Conservation (phyloP, 140 eudicot genomes). For the Flaveria floridana region DNA sequence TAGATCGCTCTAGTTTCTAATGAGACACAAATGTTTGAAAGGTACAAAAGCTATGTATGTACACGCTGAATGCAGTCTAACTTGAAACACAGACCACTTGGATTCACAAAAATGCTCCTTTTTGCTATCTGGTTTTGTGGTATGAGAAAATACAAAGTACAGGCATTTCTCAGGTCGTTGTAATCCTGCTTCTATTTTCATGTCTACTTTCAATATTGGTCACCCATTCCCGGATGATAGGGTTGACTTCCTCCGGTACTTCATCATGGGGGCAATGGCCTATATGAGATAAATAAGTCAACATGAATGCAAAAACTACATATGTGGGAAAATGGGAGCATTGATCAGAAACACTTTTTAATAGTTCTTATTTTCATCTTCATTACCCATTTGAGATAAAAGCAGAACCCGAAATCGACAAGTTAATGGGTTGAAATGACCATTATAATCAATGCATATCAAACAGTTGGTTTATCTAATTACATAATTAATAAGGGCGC, state of each 20-base stretch:
- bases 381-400: not conserved
- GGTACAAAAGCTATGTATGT: not conserved
- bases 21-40: not conserved
- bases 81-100: not conserved
- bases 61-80: not conserved
- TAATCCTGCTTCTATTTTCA: constrained; percentile 23
- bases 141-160: not conserved
- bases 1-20: too few relatives aligned
- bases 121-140: not conserved
- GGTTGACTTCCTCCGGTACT: constrained; percentile 72
- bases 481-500: not conserved
- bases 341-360: constrained; percentile 1
- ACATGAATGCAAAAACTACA: not conserved
- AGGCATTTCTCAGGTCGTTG: constrained; percentile 13
- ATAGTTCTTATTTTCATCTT: too few relatives aligned
- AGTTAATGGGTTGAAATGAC: not conserved
- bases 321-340: not conserved
- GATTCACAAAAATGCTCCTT: not conserved
- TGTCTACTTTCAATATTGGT: constrained; percentile 34
- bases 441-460: not conserved
- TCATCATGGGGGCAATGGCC: constrained; percentile 99
- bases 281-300: constrained; percentile 20
- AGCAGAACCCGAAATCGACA: not conserved
- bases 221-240: constrained; percentile 67
- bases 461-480: not conserved